Evolutionary conservation across 176 grass and related monocot species (phyloP), one percentile per base, ranked within the genome.

Genomic region (Raddia distichophylla): DNA sequence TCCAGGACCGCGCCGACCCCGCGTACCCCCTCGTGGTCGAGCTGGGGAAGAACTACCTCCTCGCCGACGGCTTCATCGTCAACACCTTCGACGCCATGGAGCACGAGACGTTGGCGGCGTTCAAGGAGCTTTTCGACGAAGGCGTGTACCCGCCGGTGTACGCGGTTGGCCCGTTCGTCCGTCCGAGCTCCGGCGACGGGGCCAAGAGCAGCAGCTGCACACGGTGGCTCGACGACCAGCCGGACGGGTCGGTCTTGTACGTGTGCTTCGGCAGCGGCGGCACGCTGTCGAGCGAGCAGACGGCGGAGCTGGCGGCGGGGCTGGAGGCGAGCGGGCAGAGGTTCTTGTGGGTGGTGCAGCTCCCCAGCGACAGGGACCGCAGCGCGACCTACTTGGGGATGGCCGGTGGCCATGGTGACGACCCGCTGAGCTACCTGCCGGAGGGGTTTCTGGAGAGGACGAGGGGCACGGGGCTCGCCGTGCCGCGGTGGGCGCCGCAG

Each of bases 211-310:
- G 48, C 40, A 27, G 27, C 27, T 91, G 95, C 33, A 5, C 91
- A 18, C 58, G 70, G 71, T 97, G 95, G 95, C 82, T 97, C 12
- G 95, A 92, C 74, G 57, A 67, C 47, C 95, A 97, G 69, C 88
- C 92, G 12, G 57, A 40, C 4, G n/a, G 17, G 2, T 97, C 95
- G 4, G 92, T 92, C n/a, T 11, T 94, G 32, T 94, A 89, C 68
- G 83, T 94, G n/a, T 91, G 69, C 11, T 83, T 94, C 3, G 95
- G 95, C 49, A 97, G 90, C 65, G 90, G 86, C 1, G 90, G 95
- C 15, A 73, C 90, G 20, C 77, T 94, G 20, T 85, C 92, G 0
- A 40, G 2, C 17, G 42, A 57, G 20, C 94, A 97, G 63, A 80
- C n/a, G 0, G 33, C n/a, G 8, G 90, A 92, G 90, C 35, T 94